Base-by-base conservation (phyloP, 345 rosid genomes). In the Salix udensis region DNA sequence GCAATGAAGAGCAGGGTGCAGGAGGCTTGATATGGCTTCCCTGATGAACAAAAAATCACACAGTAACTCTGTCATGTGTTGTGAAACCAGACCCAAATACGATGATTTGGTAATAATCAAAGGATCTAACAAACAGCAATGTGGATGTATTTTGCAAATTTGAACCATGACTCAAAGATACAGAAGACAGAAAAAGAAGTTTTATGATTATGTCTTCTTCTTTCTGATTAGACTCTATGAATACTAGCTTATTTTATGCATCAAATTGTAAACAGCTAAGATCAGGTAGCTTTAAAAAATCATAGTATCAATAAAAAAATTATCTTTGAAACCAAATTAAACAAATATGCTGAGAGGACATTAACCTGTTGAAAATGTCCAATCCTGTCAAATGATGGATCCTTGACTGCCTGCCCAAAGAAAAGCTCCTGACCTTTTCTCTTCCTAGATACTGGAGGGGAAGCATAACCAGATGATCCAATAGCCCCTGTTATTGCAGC, bases 401-500 rank as follows among this genome's bases (percentile, higher is more conserved):
- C 97, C 85, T 92, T 94, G 69, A 82, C 75, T 37, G 87, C 58
- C 73, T 87, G 77, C 76, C 89, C 94, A 76, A 94, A 91, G 78
- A 87, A 74, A 68, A 89, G 84, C 15, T 92, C 98, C 80, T 87
- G 96, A 81, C 93, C 87, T 87, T 94, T 96, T 85, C 95, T 91
- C 88, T 88, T 96, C 79, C 88, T 88, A 31, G 92, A 84, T 65
- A 88, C 83, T 46, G 97, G 96, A 4, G 90, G 81, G 52, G 98
- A 88, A 70, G 91, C 88, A 85, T 82, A 96, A 50, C 98, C 98
- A 21, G 99, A 96, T 68, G 98, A 88, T 60, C 97, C 98, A 79
- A 96, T 86, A 72, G 98, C 98, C 76, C 99, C 99, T 70, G 97
- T 93, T 77, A 94, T 96, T 76, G 98, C 97, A 76, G 99, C 99